Evolutionary conservation across 1,284 basidiomycete genomes (phyloP).

Genomic region (Tilletia setariae): DNA sequence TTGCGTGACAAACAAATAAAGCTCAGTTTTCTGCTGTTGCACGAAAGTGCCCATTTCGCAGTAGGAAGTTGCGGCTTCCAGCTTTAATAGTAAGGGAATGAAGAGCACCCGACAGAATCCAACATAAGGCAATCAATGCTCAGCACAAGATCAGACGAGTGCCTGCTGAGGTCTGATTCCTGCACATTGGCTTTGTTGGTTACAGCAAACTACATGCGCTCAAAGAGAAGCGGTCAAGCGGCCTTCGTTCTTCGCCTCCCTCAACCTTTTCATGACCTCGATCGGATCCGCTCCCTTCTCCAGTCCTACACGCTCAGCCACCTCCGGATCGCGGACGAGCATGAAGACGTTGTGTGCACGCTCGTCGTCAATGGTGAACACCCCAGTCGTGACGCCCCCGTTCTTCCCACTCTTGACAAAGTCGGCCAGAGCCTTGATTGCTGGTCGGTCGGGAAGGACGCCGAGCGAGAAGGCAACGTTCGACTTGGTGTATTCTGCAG

Average conservation of each 20-base stretch:
- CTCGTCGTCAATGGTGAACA: conserved; percentile 78
- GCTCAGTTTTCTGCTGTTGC: too few relatives aligned
- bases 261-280: conserved; percentile 69
- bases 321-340: conserved; percentile 39
- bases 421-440: conserved; percentile 60
- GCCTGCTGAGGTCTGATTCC: too few relatives aligned
- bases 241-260: conserved; percentile 73
- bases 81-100: too few relatives aligned
- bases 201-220: too few relatives aligned
- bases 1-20: too few relatives aligned
- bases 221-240: too few relatives aligned
- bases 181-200: too few relatives aligned
- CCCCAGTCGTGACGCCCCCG: conserved; percentile 67
- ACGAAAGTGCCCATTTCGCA: too few relatives aligned
- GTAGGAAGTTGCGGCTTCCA: too few relatives aligned
- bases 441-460: conserved; percentile 67
- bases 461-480: conserved; percentile 54
- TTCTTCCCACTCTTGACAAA: conserved; percentile 32
- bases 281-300: conserved; percentile 57
- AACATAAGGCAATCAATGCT: too few relatives aligned
- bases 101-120: too few relatives aligned
- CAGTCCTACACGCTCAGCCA: conserved; percentile 54
- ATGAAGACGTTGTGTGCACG: conserved; percentile 59
- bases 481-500: conserved; percentile 49
- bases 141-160: too few relatives aligned